Evolutionary conservation across 805 yeast species (phyloP).

Genomic region (Ogataea kodamae): DNA sequence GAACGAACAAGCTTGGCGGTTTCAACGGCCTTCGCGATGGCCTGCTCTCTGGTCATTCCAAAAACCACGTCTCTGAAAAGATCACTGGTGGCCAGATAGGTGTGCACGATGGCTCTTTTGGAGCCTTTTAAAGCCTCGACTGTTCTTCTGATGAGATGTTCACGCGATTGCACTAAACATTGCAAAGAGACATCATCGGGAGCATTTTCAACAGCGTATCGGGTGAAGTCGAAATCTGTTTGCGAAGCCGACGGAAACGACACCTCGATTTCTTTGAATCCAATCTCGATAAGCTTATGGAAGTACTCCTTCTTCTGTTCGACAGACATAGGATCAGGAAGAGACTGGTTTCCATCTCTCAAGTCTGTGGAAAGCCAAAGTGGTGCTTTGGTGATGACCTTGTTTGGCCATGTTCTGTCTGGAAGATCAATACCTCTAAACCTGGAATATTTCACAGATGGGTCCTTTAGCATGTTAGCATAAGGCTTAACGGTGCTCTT

Average conservation of each 20-base stretch:
- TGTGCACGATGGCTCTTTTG: constrained; percentile 66
- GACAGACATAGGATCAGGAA: constrained; percentile 80
- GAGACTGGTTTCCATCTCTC: constrained; percentile 78
- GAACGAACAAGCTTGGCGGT: constrained; percentile 65
- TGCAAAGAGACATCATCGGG: constrained; percentile 74
- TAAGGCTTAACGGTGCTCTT: constrained; percentile 29
- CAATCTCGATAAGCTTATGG: constrained; percentile 66
- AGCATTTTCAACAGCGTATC: constrained; percentile 74
- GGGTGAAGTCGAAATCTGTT: constrained; percentile 77
- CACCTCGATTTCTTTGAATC: constrained; percentile 79
- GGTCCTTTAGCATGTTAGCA: constrained; percentile 63
- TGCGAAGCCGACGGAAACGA: constrained; percentile 81
- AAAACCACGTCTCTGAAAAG: constrained; percentile 72
- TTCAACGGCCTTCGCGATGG: constrained; percentile 64
- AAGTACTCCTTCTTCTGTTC: constrained; percentile 72
- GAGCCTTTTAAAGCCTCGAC: constrained; percentile 73
- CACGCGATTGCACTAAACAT: constrained; percentile 75
- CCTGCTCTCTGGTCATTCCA: constrained; percentile 66
- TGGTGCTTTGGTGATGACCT: constrained; percentile 64
- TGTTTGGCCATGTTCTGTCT: constrained; percentile 70
- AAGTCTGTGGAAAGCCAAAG: constrained; percentile 79
- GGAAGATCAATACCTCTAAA: constrained; percentile 53
- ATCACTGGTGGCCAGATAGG: constrained; percentile 74
- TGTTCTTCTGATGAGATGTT: constrained; percentile 67
- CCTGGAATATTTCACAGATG: constrained; percentile 58